These are phyloP conservation scores for Fusarium ramigenum DNA, from an alignment of 2,329 filamentous ascomycete genomes.

Conservation along the genomic window DNA sequence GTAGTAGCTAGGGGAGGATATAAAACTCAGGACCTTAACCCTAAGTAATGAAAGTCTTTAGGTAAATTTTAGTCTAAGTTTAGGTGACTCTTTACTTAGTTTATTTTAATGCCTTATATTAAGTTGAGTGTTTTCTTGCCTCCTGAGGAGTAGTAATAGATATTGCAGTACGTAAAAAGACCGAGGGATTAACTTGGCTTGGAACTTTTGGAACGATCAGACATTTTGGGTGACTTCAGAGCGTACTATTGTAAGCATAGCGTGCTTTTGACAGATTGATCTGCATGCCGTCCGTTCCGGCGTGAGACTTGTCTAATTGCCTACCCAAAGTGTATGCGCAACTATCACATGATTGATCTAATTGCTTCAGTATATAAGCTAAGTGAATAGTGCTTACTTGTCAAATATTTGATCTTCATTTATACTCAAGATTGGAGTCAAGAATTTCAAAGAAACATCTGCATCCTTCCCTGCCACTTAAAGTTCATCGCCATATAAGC, in stretches of 20 bases:
- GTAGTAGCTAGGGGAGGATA: no score
- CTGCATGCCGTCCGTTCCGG: not conserved
- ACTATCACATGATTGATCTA: not conserved
- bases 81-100: no score
- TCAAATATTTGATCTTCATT: not conserved
- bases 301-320: not conserved
- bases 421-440: not conserved
- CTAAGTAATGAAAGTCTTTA: no score
- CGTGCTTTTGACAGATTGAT: not conserved
- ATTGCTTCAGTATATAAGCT: not conserved
- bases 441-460: fast-evolving
- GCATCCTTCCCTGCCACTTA: not conserved
- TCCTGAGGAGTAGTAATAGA: no score
- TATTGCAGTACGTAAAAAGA: fast-evolving
- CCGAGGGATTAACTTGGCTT: fast-evolving
- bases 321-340: fast-evolving
- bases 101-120: no score
- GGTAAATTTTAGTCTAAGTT: no score
- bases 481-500: no score
- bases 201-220: not conserved
- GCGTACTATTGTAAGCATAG: fast-evolving
- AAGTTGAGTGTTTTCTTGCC: no score
- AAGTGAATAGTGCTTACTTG: no score
- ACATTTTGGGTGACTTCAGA: not conserved
- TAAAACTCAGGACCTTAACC: no score